Base-by-base conservation (phyloP, 768 basidiomycete species). In the Kwoniella dendrophila region DNA sequence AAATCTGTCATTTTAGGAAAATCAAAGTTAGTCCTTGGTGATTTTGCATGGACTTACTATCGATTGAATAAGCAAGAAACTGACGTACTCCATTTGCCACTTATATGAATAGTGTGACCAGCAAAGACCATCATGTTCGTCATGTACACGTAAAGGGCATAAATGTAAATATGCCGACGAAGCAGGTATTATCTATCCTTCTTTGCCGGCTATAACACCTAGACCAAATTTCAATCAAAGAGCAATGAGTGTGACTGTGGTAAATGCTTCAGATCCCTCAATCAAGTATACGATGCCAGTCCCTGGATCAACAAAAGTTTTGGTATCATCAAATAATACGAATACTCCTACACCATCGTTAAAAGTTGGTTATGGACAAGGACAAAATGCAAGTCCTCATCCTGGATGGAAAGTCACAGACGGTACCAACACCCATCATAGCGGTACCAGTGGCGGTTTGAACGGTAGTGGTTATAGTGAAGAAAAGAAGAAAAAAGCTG, bases 1-100 rank as follows among this genome's bases (percentile, higher is more conserved):
- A 68, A 22, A 54, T 73, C 10, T 73, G 71, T 66, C 68, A 70
- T 54, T 66, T 64, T 62, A 41, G 71, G 34, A 73, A 73, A 38
- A 73, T 73, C 63, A 65, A 63, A 56, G 71, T 68, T 50, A 51
- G 71, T 66, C 38, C 34, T 26, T 7, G 16, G 30, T 22, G 38
- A 27, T 12, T 26, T 24, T 48, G 10, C 29, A 16, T 18, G 20
- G 14, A 1, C 33, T 2, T 2, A 5, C 20, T 43, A 11, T 20
- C 12, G 12, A 16, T 24, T 14, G 27, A 26, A 55, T 43, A 20
- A 40, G 1, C 20, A 34, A n/a, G 24, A 29, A 20, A 16, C 27
- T 29, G 53, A 20, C 47, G n/a, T n/a, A n/a, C n/a, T n/a, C n/a
- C n/a, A n/a, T n/a, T n/a, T n/a, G n/a, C n/a, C n/a, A n/a, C n/a